Percentiles rank a stretch among this genome's conserved stretches.
Evolutionary conservation across 345 rosid genomes (phyloP).

Genomic region (Hypericum perforatum): DNA sequence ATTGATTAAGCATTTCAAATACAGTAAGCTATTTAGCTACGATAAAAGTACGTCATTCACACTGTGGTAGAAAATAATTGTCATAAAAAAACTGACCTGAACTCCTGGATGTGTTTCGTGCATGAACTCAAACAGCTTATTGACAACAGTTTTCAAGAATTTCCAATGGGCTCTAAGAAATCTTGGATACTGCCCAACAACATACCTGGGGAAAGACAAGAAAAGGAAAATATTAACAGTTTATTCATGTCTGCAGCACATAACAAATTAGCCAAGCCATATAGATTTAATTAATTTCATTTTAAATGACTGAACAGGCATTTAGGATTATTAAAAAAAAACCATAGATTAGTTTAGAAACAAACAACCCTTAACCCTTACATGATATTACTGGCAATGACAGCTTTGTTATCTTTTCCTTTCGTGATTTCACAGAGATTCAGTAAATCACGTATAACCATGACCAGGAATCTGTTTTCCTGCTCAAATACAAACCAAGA

Average conservation of each 20-base stretch:
- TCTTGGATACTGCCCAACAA: constrained; percentile 98
- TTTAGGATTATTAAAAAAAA: too few relatives aligned
- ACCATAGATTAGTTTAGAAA: too few relatives aligned
- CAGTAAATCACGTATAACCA: constrained; percentile 93
- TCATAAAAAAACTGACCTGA: constrained; percentile 41
- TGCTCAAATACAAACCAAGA: constrained; percentile 22
- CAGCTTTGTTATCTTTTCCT: constrained; percentile 98
- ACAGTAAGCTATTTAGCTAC: too few relatives aligned
- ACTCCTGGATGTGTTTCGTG: constrained; percentile 99
- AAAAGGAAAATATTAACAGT: constrained; percentile 7
- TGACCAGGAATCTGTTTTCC: constrained; percentile 98
- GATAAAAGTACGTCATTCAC: too few relatives aligned
- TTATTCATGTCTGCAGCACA: background rate
- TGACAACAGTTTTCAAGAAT: constrained; percentile 95
- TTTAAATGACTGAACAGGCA: too few relatives aligned
- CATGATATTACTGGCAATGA: constrained; percentile 98
- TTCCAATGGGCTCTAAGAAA: constrained; percentile 99
- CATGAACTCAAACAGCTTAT: constrained; percentile 97
- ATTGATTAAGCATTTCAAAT: too few relatives aligned
- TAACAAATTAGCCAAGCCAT: too few relatives aligned
- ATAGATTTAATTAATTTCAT: too few relatives aligned
- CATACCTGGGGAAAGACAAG: constrained; percentile 59
- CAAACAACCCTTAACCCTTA: constrained; percentile 44
- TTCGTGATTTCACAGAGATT: constrained; percentile 95
- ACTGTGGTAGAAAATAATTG: too few relatives aligned